Evolutionary conservation across 2,329 filamentous ascomycete species (phyloP), one percentile per base, ranked within the genome.

Genomic region (Cercospora sojina): DNA sequence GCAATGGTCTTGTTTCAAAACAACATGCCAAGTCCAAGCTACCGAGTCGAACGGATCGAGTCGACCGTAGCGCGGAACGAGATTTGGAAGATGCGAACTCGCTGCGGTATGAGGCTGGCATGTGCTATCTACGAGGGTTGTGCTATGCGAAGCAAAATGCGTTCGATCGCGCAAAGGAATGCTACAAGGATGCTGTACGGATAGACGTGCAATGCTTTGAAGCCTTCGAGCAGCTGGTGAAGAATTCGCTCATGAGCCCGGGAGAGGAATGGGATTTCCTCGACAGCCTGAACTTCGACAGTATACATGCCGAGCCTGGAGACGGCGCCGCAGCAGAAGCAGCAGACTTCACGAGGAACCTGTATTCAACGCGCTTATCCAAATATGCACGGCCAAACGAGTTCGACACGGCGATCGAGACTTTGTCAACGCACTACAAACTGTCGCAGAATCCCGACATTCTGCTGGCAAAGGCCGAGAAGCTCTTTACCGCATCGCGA

Each of bases 121-220:
- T 99, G 93, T 99, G 95, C 81, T 97, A 96, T 77, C 82, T 99
- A 61, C 86, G 95, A 25, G 95, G 95, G 5, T 86, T 97, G 59
- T 98, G 96, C 83, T 97, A 93, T 77, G 93, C 95, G 6, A 97
- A 97, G 80, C 92, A 97, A 78, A 99, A 98, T 79, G 91, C 94
- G 27, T 98, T 98, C 74, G 95, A 99, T 77, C 89, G 93, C 35
- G 95, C 95, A 61, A 97, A 97, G 78, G 93, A 98, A 74, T 98
- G 95, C 81, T 99, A 98, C 84, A 98, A 97, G 81, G 92, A 96
- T 74, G 95, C 95, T 1, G 93, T 98, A 55, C 88, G 91, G 68
- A 97, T 99, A 75, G 95, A 99, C 76, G 93, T 98, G 3, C 93
- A 97, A 78, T 99, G 95, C 80, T 98, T 97, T 76, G 95, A 99